Evolutionary conservation across 2,329 filamentous ascomycete species (phyloP), one percentile per base, ranked within the genome.

Genomic region (Trichoderma arundinaceum): DNA sequence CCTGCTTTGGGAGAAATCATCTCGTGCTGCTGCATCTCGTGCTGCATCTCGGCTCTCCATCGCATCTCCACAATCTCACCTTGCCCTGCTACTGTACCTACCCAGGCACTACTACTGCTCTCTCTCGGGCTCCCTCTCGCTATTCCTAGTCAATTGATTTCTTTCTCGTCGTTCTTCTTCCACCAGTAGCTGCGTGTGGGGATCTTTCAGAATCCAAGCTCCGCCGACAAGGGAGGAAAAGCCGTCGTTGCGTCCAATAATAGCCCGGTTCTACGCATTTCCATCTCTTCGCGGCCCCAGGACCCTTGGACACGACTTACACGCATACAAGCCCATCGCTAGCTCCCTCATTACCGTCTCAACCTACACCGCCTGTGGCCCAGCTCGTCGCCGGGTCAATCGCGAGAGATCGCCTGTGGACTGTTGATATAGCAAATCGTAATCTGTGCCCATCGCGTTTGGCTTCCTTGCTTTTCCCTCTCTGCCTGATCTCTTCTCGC

Each of bases 311-410:
- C 32, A 44, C 56, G 46, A 19, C n/a, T n/a, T 39, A 38, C 43
- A 15, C 33, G n/a, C n/a, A 19, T 49, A 39, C 28, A 59, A 33
- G 33, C 56, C 5, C 13, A 35, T 38, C 44, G 35, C 22, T 39
- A 28, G 44, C 56, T 46, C 32, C n/a, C 43, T 39, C 22, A 38
- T 33, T 44, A 32, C 59, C 48, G 49, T 15, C 53, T 60, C 54
- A 35, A 48, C 54, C 63, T 60, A 60, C 63, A 65, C 63, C 63
- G 63, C 63, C 63, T 35, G 63, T 65, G n/a, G 28, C 48, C 39
- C n/a, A n/a, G n/a, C 54, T 38, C 54, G 53, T 65, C 62, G 56
- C 63, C 53, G 39, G 65, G 65, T 51, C 65, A 58, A 66, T 58
- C 52, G 33, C 44, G 38, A 51, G n/a, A 56, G 39, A 43, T 53